Evolutionary conservation across 768 basidiomycete species (phyloP).

Genomic region (Tylopilus subfusipes): DNA sequence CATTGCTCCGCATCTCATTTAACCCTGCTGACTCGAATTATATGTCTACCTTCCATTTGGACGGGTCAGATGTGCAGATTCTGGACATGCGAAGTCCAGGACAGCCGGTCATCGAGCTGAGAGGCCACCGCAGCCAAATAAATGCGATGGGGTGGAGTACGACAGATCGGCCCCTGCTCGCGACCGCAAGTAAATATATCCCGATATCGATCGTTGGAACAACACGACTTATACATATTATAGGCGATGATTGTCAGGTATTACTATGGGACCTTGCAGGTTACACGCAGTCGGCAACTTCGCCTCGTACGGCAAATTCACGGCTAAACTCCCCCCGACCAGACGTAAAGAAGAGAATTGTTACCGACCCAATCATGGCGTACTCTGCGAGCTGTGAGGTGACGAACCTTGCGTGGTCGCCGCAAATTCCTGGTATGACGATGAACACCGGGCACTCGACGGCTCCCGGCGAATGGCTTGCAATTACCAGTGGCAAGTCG

Average conservation of each 20-base stretch:
- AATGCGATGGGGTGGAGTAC: slow-evolving; percentile 92
- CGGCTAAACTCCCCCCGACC: slow-evolving; percentile 78
- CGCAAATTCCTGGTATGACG: slow-evolving; percentile 70
- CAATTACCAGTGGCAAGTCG: slow-evolving; percentile 75
- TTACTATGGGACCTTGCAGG: slow-evolving; percentile 85
- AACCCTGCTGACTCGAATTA: slow-evolving; percentile 91
- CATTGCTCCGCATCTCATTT: slow-evolving; percentile 84
- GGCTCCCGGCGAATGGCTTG: slow-evolving; percentile 81
- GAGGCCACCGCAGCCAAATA: slow-evolving; percentile 76
- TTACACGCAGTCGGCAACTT: slow-evolving; percentile 58
- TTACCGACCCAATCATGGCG: slow-evolving; percentile 80
- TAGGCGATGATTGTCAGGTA: slow-evolving; percentile 94
- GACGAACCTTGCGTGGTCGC: slow-evolving; percentile 87
- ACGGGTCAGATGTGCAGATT: slow-evolving; percentile 84
- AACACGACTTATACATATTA: background rate
- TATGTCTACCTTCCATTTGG: slow-evolving; percentile 96
- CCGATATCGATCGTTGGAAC: background rate
- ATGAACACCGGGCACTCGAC: slow-evolving; percentile 74
- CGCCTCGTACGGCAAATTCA: slow-evolving; percentile 65
- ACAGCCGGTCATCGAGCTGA: slow-evolving; percentile 88
- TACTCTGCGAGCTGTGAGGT: slow-evolving; percentile 77
- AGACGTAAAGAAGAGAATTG: slow-evolving; percentile 69
- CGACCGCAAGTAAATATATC: slow-evolving; percentile 71
- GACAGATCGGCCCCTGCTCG: slow-evolving; percentile 76
- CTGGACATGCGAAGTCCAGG: slow-evolving; percentile 97